These are phyloP conservation scores for Chaetomium tenue DNA, from an alignment of 495 filamentous ascomycete genomes.

Conservation along the genomic window DNA sequence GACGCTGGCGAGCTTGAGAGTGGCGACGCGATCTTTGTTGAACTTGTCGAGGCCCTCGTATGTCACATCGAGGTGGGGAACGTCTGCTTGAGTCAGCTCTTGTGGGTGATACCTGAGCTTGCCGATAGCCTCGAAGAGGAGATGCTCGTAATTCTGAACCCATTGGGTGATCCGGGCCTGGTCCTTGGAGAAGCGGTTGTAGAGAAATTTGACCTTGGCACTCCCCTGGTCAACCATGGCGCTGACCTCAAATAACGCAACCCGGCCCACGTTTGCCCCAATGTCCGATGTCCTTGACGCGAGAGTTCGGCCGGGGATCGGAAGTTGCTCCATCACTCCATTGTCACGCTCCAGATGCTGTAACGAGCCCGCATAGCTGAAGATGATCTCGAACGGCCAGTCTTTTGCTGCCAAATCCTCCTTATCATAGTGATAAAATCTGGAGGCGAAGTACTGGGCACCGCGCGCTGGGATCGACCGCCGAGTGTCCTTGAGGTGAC, in stretches of 20 bases:
- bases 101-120: slow-evolving; percentile 50
- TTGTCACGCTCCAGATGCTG: slow-evolving; percentile 62
- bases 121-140: slow-evolving; percentile 52
- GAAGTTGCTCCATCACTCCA: slow-evolving; percentile 58
- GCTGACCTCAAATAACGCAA: slow-evolving; percentile 65
- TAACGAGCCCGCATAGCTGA: slow-evolving; percentile 66
- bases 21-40: slow-evolving; percentile 49
- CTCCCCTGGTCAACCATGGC: slow-evolving; percentile 57
- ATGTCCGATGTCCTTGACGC: slow-evolving; percentile 56
- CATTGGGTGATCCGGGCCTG: slow-evolving; percentile 57
- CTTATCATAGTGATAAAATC: slow-evolving; percentile 48
- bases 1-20: slow-evolving; percentile 47
- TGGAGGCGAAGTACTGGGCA: slow-evolving; percentile 38
- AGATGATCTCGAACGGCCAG: slow-evolving; percentile 67
- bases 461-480: slow-evolving; percentile 34
- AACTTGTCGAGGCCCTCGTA: slow-evolving; percentile 57
- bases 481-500: slow-evolving; percentile 43
- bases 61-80: slow-evolving; percentile 61
- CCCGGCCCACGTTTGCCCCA: slow-evolving; percentile 52
- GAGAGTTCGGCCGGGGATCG: slow-evolving; percentile 42
- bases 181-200: slow-evolving; percentile 59
- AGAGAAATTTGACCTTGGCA: slow-evolving; percentile 63
- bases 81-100: slow-evolving; percentile 59
- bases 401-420: slow-evolving; percentile 47
- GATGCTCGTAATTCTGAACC: slow-evolving; percentile 58